These are phyloP conservation scores for Knufia petricola DNA, from an alignment of 2,329 filamentous ascomycete species.

Conservation along the genomic window DNA sequence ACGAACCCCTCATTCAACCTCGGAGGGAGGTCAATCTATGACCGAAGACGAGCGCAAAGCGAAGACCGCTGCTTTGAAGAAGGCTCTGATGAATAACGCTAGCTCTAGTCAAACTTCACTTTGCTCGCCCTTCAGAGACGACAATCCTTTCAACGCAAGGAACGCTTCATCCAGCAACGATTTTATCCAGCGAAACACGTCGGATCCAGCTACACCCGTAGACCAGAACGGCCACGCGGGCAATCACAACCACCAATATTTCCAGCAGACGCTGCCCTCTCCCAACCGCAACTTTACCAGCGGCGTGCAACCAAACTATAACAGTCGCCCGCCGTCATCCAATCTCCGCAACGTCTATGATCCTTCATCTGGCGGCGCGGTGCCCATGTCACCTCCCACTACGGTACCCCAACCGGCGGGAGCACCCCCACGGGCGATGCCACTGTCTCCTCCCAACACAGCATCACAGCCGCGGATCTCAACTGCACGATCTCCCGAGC, in stretches of 20 bases:
- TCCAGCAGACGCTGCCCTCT: constrained; percentile 1
- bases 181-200: constrained; percentile 8
- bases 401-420: constrained; percentile 14
- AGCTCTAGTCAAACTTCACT: not conserved
- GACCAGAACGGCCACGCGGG: constrained; percentile 12
- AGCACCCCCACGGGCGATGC: constrained; percentile 13
- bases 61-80: constrained; percentile 38
- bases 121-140: constrained; percentile 25
- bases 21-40: constrained; percentile 23
- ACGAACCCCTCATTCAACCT: constrained; percentile 29
- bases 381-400: constrained; percentile 10
- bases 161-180: constrained; percentile 11
- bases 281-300: constrained; percentile 8
- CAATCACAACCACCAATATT: constrained; percentile 3
- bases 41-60: constrained; percentile 33
- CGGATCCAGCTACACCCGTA: constrained; percentile 12
- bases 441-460: constrained; percentile 12
- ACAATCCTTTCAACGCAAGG: constrained; percentile 24
- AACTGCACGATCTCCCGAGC: constrained; percentile 11
- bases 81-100: constrained; percentile 33
- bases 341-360: constrained; percentile 5
- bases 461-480: constrained; percentile 16
- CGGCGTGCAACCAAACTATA: not conserved
- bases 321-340: not conserved
- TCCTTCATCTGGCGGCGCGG: not conserved